Evolutionary conservation across 495 filamentous ascomycete species (phyloP), one percentile per base, ranked within the genome.

Genomic region (Talaromyces proteolyticus): DNA sequence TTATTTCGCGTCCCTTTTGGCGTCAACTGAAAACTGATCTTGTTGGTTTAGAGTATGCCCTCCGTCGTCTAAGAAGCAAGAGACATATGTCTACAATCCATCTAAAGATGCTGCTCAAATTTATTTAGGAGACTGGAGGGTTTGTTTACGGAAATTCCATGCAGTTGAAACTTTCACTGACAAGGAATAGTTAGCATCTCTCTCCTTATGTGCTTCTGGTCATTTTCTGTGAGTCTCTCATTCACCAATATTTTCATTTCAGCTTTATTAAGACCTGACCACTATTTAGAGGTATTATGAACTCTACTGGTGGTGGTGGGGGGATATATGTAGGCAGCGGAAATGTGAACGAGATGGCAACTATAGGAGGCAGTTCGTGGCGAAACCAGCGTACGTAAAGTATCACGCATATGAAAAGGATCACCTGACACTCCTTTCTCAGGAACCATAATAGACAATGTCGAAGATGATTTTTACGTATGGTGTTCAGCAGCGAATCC

Each of bases 401-500:
- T n/a, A n/a, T n/a, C n/a, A n/a, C n/a, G n/a, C n/a, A n/a, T n/a
- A 41, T 20, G 16, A 41, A 41, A 17, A 17, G 18, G 8, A 41
- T 41, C 11, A 17, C 7, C 38, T 41, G 38, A 41, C 8, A 41
- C 16, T 1, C 8, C 18, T 41, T 41, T 16, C 14, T 16, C 29
- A 14, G 1, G 38, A 1, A 16, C n/a, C 1, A 41, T 41, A 14
- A 20, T 1, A 2, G 10, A 41, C 16, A 3, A 3, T 20, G 6
- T 16, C 16, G n/a, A n/a, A n/a, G n/a, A n/a, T n/a, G n/a, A n/a
- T n/a, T n/a, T n/a, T n/a, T 4, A 47, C 52, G 34, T 72, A 23
- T 71, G 68, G 66, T 69, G 63, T 34, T 69, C 71, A 2, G 64
- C 69, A 0, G 53, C 69, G 0, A 65, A 61, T 24, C 47, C 70